Percentiles rank a stretch among this genome's conserved stretches.
Conservation (phyloP, 805 yeast genomes). For the Ogataea neopini region DNA sequence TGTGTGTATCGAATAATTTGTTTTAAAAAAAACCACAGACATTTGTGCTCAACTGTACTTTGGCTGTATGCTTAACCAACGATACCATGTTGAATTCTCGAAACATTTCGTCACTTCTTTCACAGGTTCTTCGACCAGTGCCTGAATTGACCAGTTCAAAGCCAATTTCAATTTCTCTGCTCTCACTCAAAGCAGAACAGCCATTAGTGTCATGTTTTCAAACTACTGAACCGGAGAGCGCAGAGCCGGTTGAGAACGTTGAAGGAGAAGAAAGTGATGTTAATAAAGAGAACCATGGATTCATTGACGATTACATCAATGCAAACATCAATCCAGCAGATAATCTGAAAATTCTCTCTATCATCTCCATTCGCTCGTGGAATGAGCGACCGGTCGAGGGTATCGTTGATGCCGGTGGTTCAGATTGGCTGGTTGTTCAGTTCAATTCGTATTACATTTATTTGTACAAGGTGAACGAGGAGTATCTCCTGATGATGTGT, state of each 20-base stretch:
- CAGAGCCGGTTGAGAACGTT: not conserved
- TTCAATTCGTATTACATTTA: constrained; percentile 28
- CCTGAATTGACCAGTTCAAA: constrained; percentile 25
- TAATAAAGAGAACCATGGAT: constrained; percentile 10
- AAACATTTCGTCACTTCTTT: constrained; percentile 28
- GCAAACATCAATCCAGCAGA: constrained; percentile 34
- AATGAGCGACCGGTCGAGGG: constrained; percentile 14
- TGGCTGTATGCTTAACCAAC: not conserved
- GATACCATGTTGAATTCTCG: constrained; percentile 33
- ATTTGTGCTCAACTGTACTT: too few species aligned
- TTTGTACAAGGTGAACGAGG: constrained; percentile 23
- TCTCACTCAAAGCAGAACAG: constrained; percentile 30
- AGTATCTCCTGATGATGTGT: constrained; percentile 31
- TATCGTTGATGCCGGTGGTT: not conserved
- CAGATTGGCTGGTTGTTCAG: constrained; percentile 30
- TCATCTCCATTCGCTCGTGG: constrained; percentile 33
- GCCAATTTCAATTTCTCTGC: constrained; percentile 34
- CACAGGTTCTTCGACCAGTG: constrained; percentile 30
- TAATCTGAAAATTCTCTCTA: constrained; percentile 32
- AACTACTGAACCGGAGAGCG: not conserved
- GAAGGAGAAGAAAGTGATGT: constrained; percentile 2
- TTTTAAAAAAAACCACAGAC: not conserved
- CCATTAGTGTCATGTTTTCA: constrained; percentile 34
- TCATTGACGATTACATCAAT: constrained; percentile 29
- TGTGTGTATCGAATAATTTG: too few species aligned